Conservation (phyloP, 305 asterid genomes). For the Fraxinus floribunda region DNA sequence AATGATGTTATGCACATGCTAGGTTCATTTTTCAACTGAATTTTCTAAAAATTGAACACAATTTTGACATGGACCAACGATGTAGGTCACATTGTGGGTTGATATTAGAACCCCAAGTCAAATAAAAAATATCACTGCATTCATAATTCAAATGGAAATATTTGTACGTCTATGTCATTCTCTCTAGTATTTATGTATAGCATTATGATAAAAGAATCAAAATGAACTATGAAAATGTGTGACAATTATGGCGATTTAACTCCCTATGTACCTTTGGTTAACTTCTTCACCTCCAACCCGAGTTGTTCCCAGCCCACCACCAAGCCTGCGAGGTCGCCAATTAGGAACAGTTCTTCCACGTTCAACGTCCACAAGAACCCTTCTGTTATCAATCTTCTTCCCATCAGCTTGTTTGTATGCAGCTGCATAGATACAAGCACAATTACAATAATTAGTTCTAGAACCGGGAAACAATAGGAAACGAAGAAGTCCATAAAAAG, state of each 20-base stretch:
- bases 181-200: not conserved
- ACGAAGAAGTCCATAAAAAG: not conserved
- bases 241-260: conserved; percentile 40
- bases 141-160: not conserved
- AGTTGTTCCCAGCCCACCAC: conserved; percentile 98
- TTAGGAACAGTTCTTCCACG: conserved; percentile 99
- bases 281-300: conserved; percentile 84
- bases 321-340: conserved; percentile 99
- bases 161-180: not conserved
- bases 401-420: conserved; percentile 99
- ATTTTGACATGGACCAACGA: not conserved
- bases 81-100: not conserved
- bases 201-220: not conserved
- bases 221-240: not conserved
- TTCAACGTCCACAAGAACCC: conserved; percentile 99
- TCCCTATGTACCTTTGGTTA: conserved; percentile 54
- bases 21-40: not conserved
- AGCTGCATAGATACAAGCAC: conserved; percentile 52
- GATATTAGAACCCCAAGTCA: conserved; percentile 2
- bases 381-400: conserved; percentile 85
- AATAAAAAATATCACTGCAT: not conserved
- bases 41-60: not conserved
- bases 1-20: not conserved
- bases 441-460: conserved; percentile 12
- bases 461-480: not conserved